These are phyloP conservation scores for Saccharomyces mikatae DNA, from an alignment of 805 yeast species.

Conservation along the genomic window DNA sequence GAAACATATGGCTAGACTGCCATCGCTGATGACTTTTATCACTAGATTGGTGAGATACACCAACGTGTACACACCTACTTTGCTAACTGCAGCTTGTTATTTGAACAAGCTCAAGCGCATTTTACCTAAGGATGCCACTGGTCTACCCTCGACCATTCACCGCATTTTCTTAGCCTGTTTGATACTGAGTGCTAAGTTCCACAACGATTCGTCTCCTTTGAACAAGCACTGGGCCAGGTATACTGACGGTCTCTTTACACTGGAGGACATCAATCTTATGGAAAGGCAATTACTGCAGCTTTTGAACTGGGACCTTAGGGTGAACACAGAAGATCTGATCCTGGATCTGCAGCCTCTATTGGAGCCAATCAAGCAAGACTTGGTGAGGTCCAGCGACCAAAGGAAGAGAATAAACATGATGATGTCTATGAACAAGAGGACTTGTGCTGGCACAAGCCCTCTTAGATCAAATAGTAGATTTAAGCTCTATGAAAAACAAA, in stretches of 20 bases:
- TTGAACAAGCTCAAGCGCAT: constrained; percentile 51
- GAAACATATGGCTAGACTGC: constrained; percentile 27
- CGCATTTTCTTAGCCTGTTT: constrained; percentile 68
- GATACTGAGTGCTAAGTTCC: constrained; percentile 63
- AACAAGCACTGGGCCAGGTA: constrained; percentile 74
- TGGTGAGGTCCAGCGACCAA: constrained; percentile 25
- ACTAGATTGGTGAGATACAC: constrained; percentile 64
- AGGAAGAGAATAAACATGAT: constrained; percentile 9
- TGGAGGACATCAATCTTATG: constrained; percentile 69
- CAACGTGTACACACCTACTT: constrained; percentile 72
- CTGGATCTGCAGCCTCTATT: constrained; percentile 64
- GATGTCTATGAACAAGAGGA: constrained; percentile 1
- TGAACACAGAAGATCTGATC: constrained; percentile 60
- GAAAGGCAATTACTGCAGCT: constrained; percentile 66
- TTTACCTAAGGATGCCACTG: constrained; percentile 65
- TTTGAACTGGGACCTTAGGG: constrained; percentile 64
- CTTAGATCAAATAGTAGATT: constrained; percentile 2
- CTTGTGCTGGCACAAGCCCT: constrained; percentile 4
- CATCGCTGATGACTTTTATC: constrained; percentile 69
- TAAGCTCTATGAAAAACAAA: constrained; percentile 15
- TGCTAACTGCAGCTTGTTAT: constrained; percentile 64
- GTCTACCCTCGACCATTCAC: constrained; percentile 73
- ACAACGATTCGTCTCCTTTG: constrained; percentile 72
- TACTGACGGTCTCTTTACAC: constrained; percentile 63
- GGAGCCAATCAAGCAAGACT: constrained; percentile 55